Conservation (phyloP, 352 stramenopile genomes). For the Globisporangium parvum region DNA sequence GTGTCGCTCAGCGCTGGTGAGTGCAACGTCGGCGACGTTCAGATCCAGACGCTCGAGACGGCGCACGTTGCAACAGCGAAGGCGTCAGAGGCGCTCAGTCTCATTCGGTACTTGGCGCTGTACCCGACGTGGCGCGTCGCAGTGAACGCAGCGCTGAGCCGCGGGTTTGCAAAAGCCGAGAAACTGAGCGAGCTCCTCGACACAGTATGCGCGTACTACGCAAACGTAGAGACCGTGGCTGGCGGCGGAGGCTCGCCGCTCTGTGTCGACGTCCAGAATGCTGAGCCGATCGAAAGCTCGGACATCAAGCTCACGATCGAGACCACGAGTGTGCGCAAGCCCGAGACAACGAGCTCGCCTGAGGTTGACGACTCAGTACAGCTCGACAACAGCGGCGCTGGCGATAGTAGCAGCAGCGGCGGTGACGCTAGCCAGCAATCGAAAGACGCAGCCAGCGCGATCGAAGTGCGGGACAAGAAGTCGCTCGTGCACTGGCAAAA, state of each 20-base stretch:
- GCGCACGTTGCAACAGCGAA: slow-evolving; percentile 51
- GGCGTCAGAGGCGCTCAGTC: slow-evolving; percentile 47
- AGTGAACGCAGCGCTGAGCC: slow-evolving; percentile 55
- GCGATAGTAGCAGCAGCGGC: background rate
- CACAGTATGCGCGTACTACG: slow-evolving; percentile 65
- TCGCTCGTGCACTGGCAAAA: slow-evolving; percentile 66
- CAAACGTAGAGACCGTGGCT: slow-evolving; percentile 14
- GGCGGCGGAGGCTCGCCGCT: background rate
- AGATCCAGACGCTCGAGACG: slow-evolving; percentile 13
- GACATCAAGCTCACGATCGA: slow-evolving; percentile 19
- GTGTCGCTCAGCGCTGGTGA: slow-evolving; percentile 21
- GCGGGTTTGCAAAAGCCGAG: slow-evolving; percentile 44
- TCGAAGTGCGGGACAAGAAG: slow-evolving; percentile 53
- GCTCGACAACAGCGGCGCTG: background rate
- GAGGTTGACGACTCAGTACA: slow-evolving; percentile 43
- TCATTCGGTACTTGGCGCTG: slow-evolving; percentile 73
- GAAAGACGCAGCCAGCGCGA: slow-evolving; percentile 13
- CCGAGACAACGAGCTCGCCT: slow-evolving; percentile 46
- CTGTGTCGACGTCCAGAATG: slow-evolving; percentile 2
- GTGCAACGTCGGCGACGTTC: slow-evolving; percentile 8
- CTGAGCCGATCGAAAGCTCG: slow-evolving; percentile 16
- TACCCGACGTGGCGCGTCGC: slow-evolving; percentile 77
- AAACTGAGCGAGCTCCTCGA: slow-evolving; percentile 52
- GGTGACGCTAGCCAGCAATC: background rate
- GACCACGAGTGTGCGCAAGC: slow-evolving; percentile 34